These are phyloP conservation scores for Nyssa sinensis DNA, from an alignment of 148 eudicot species.

Conservation along the genomic window DNA sequence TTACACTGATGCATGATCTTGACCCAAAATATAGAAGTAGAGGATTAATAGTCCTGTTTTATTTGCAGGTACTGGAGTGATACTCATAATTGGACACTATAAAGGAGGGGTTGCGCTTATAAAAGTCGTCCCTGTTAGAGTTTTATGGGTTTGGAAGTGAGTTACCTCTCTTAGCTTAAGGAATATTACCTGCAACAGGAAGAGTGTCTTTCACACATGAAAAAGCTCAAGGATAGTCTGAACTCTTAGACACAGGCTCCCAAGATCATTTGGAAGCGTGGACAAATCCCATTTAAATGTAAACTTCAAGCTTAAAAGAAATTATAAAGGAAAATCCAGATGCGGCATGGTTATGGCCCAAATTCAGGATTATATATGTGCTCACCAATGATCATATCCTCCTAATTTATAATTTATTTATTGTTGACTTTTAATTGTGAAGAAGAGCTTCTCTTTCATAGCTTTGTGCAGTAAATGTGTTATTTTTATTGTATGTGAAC, in stretches of 20 bases:
- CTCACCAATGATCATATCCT: too few species aligned
- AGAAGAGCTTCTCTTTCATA: too few species aligned
- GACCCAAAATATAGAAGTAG: not conserved
- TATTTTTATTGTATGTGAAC: too few species aligned
- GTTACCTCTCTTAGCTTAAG: not conserved
- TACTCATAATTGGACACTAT: not conserved
- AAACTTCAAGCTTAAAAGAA: not conserved
- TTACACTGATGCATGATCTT: not conserved
- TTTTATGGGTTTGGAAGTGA: not conserved
- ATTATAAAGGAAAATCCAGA: too few species aligned
- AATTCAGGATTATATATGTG: too few species aligned
- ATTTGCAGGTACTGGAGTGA: constrained; percentile 4
- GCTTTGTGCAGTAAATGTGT: too few species aligned
- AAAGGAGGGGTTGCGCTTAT: not conserved
- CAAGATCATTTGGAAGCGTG: not conserved
- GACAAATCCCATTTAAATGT: not conserved
- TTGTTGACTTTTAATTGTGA: too few species aligned
- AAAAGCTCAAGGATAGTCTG: constrained; percentile 1
- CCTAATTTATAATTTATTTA: too few species aligned
- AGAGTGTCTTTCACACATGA: not conserved
- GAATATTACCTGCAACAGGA: not conserved
- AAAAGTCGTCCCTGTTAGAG: not conserved
- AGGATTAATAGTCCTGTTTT: not conserved
- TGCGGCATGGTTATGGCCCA: too few species aligned
- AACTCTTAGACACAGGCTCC: not conserved